Evolutionary conservation across 352 stramenopile species (phyloP).

Genomic region (Phytophthora meadii): DNA sequence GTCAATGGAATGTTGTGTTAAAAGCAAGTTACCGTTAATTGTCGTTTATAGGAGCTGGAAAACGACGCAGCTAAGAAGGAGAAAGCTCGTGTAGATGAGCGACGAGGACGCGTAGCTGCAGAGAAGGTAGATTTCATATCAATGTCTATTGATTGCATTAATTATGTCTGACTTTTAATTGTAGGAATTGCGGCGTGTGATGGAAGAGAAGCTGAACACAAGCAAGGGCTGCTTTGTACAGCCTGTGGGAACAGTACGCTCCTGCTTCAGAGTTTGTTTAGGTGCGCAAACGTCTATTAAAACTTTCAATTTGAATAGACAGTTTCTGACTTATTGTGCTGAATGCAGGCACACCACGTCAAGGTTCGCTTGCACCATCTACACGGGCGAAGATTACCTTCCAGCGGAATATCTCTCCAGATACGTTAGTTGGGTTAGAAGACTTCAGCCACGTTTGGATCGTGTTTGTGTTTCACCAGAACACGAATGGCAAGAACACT

Average conservation of each 20-base stretch:
- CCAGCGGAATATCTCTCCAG: slow-evolving; percentile 79
- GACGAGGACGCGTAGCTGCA: slow-evolving; percentile 64
- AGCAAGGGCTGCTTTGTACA: slow-evolving; percentile 82
- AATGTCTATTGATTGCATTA: slow-evolving; percentile 1
- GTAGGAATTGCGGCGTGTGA: slow-evolving; percentile 72
- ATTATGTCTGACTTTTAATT: slow-evolving; percentile 2
- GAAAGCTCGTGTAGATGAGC: slow-evolving; percentile 62
- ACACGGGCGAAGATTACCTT: slow-evolving; percentile 79
- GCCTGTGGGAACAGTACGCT: slow-evolving; percentile 73
- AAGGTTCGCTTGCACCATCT: slow-evolving; percentile 79
- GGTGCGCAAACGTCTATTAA: slow-evolving; percentile 21
- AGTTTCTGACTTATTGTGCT: slow-evolving; percentile 1
- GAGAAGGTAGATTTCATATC: slow-evolving; percentile 51
- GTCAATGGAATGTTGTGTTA: neutral
- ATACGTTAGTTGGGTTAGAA: slow-evolving; percentile 74
- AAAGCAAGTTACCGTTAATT: slow-evolving; percentile 15
- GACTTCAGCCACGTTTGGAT: slow-evolving; percentile 91
- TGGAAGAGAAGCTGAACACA: slow-evolving; percentile 81
- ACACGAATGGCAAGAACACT: slow-evolving; percentile 89
- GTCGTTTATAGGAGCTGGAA: slow-evolving; percentile 38
- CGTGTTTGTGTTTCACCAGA: slow-evolving; percentile 90
- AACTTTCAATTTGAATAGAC: neutral
- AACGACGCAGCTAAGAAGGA: slow-evolving; percentile 56
- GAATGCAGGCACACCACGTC: slow-evolving; percentile 74
- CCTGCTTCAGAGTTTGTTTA: slow-evolving; percentile 81